Base-by-base conservation (phyloP, 2,329 filamentous ascomycete genomes). In the Diaporthe amygdali region DNA sequence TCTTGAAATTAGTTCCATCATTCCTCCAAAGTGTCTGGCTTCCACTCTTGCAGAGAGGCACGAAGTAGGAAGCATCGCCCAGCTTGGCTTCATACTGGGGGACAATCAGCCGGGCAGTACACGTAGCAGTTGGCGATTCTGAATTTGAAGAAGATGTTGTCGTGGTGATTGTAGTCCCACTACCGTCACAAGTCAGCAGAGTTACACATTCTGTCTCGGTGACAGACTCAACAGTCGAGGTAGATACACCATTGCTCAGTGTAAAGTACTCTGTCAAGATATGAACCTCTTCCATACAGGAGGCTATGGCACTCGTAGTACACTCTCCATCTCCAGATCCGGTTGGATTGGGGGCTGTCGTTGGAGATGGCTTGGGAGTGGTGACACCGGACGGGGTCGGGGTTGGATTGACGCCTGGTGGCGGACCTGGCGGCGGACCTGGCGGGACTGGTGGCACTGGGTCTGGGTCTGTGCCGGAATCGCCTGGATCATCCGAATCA, bases 31-130 rank as follows among this genome's bases (percentile, higher is more conserved):
- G 54, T 8, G 44, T 61, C 44, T 69, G 54, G 2, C 41, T 30
- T 2, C 44, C 39, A 30, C 47, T 56, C 30, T 54, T 56, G 44
- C 66, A 69, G 17, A 51, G 44, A 17, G 66, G 66, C 9, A 69
- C 17, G 25, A 39, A 69, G 22, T 69, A 69, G 12, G 66, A 51
- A 27, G 47, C 66, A 47, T 69, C 39, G 22, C 52, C 66, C 15
- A 69, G 2, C 44, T 44, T 51, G 3, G 32, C 66, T 3, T 59
- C 22, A 22, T 69, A 49, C 5, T 61, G 52, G 22, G 66, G 66
- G 12, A 61, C 66, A 32, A 69, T 37, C 15, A 61, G 12, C 3
- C 25, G 54, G 22, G 66, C 54, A 2, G 54, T 69, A 25, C 27
- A 51, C 34, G 30, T 68, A 3, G 52, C 52, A 1, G 30, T 56